These are phyloP conservation scores for Puya raimondii DNA, from an alignment of 176 grass and related monocot genomes.

Conservation along the genomic window DNA sequence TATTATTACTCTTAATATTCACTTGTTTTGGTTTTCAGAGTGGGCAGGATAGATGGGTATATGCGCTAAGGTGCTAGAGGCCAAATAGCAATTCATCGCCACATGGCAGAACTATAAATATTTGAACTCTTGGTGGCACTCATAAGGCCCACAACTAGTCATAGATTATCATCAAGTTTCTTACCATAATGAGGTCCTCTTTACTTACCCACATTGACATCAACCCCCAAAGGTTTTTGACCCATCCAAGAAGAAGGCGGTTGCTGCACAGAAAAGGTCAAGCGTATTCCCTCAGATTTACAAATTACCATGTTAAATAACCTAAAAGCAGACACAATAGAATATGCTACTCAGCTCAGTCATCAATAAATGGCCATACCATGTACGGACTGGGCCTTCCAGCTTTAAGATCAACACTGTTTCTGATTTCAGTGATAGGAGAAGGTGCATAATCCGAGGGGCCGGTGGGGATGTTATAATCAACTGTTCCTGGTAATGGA, in stretches of 20 bases:
- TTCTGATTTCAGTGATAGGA: constrained; percentile 23
- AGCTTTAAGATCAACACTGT: constrained; percentile 20
- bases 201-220: constrained; percentile 86
- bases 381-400: constrained; percentile 24
- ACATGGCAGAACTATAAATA: too few relatives aligned
- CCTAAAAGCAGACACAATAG: neutral
- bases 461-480: constrained; percentile 28
- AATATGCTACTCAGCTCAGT: neutral
- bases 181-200: neutral
- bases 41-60: too few relatives aligned
- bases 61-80: too few relatives aligned
- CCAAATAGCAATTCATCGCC: neutral
- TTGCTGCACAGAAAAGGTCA: constrained; percentile 35
- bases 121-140: too few relatives aligned
- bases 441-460: constrained; percentile 30
- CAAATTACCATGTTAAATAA: neutral
- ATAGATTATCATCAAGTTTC: neutral
- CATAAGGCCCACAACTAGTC: too few relatives aligned
- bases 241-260: constrained; percentile 72
- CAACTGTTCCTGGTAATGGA: constrained; percentile 16
- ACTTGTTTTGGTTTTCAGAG: neutral
- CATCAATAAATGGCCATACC: constrained; percentile 10
- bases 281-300: neutral
- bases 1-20: neutral
- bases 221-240: constrained; percentile 67